Evolutionary conservation across 495 filamentous ascomycete genomes (phyloP), one percentile per base, ranked within the genome.

Genomic region (Xylaria cubensis): DNA sequence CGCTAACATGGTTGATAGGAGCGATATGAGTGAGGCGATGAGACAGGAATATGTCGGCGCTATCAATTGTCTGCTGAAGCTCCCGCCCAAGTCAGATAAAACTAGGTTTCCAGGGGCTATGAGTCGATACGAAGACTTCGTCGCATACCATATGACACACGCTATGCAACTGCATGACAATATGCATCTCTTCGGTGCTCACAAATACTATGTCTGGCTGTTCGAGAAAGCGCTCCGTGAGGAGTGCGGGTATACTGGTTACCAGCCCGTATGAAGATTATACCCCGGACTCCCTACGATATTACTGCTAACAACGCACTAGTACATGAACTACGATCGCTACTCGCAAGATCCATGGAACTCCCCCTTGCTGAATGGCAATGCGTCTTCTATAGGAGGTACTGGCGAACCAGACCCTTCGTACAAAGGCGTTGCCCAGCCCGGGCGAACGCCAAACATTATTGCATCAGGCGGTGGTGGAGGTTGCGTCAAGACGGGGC

Each of bases 181-280:
- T 12, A 87, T 86, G 17, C 86, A 89, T 71, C 88, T 94, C 76
- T 83, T 93, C 42, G 80, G 87, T 8, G 93, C 90, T 81, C 92
- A 94, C 80, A 85, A 89, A 48, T 90, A 92, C 77, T 93, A 88
- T 76, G 83, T 89, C 72, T 88, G 79, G 74, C 80, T 83, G 13
- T 93, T 89, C 75, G 92, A 93, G 81, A 82, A 89, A 77, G 89
- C 91, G 2, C 84, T 94, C 4, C 85, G 88, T 29, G 83, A 90
- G 9, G 91, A 94, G 77, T 94, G 92, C 78, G 89, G 89, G 26
- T 94, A 92, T 70, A 86, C 77, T 4, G 89, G 89, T 42, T 82
- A 82, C 68, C 84, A 86, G 56, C 85, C 80, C 34, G 76, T 78
- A 74, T 10, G 76, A 41, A n/a, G 68, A 71, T 46, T n/a, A 48